Conservation (phyloP, 129 eudicot genomes). For the Daucus carota region DH1_v3.0 NC_030386.2:20510001-20510500, state of each 20-base stretch:
- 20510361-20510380: slow-evolving; percentile 59
- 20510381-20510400: slow-evolving; percentile 78
- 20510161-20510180: slow-evolving; percentile 65
- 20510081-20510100: slow-evolving; percentile 45
- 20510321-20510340: slow-evolving; percentile 35
- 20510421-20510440: slow-evolving; percentile 50
- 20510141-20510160: slow-evolving; percentile 46
- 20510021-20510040: slow-evolving; percentile 63
- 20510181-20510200: slow-evolving; percentile 57
- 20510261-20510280: slow-evolving; percentile 72
- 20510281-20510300: slow-evolving; percentile 53
- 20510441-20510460: slow-evolving; percentile 57
- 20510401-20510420: slow-evolving; percentile 55
- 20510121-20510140: slow-evolving; percentile 38
- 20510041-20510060: slow-evolving; percentile 33
- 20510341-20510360: slow-evolving; percentile 63
- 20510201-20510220: slow-evolving; percentile 47
- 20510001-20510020: slow-evolving; percentile 56
- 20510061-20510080: slow-evolving; percentile 44
- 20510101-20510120: slow-evolving; percentile 67
- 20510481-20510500: slow-evolving; percentile 69
- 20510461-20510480: slow-evolving; percentile 53
- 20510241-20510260: slow-evolving; percentile 67
- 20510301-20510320: slow-evolving; percentile 53
- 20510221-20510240: slow-evolving; percentile 43